phyloP scores from a whole-genome alignment of 352 stramenopile species.

The Pythium pyrilobum region DNA sequence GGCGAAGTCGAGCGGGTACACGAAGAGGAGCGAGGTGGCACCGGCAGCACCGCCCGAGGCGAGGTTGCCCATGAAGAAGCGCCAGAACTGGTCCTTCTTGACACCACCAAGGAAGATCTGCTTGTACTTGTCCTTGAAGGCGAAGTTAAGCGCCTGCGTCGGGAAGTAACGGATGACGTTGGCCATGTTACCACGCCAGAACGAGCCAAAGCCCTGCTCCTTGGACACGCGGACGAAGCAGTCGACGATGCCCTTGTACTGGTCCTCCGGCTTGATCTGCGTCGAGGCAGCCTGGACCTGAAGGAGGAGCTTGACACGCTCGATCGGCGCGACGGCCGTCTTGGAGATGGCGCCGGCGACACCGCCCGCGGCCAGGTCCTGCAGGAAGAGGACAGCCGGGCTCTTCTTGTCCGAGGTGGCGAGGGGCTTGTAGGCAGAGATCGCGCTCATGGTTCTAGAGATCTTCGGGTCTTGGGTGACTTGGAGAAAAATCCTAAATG shows the following conservation, averaged over 20 bases:
- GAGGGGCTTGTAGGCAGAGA: conserved; percentile 75
- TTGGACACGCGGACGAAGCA: conserved; percentile 87
- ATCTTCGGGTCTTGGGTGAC: conserved; percentile 51
- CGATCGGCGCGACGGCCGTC: conserved; percentile 87
- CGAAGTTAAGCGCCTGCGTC: conserved; percentile 91
- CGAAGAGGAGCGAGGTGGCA: conserved; percentile 94
- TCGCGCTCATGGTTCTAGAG: conserved; percentile 65
- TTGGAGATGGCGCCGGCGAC: conserved; percentile 88
- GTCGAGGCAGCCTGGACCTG: conserved; percentile 88
- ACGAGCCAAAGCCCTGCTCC: conserved; percentile 85
- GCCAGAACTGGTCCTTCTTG: conserved; percentile 96
- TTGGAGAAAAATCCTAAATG: conserved; percentile 87
- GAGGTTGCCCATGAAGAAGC: conserved; percentile 98
- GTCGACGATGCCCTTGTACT: conserved; percentile 91
- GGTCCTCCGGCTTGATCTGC: conserved; percentile 89
- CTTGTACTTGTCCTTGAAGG: conserved; percentile 94
- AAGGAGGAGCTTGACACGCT: conserved; percentile 91
- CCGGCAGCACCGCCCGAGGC: conserved; percentile 96
- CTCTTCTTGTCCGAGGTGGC: conserved; percentile 64
- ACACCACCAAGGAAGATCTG: conserved; percentile 84
- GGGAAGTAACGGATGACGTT: conserved; percentile 94
- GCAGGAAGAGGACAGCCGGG: conserved; percentile 55
- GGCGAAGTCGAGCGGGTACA: conserved; percentile 98
- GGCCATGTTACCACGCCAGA: conserved; percentile 90
- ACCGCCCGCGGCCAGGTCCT: conserved; percentile 82